Evolutionary conservation across 1,284 basidiomycete genomes (phyloP), one percentile per base, ranked within the genome.

Genomic region (Coriolopsis trogii): DNA sequence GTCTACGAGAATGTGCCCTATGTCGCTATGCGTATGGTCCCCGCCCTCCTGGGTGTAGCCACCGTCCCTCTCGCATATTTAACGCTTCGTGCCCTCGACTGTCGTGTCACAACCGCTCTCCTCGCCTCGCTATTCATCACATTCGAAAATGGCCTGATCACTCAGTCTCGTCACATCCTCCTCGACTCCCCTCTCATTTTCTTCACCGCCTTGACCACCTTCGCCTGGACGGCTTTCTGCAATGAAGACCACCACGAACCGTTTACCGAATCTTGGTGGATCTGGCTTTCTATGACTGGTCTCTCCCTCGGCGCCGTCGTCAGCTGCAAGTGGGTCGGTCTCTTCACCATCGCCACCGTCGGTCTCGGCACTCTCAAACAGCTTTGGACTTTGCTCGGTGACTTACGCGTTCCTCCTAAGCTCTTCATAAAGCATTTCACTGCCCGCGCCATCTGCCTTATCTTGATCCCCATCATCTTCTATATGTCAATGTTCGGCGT

Each of bases 271-370:
- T 71, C 75, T 3, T 99, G 97, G 96, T 99, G 97, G 97, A 76
- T 78, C 0, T 96, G 93, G 86, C 86, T 99, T 20, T 73, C 81
- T n/a, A 78, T 97, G 34, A 91, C 93, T 0, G 97, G 97, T 30
- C 75, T 95, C 16, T 85, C 87, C 0, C 84, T 99, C 16, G 97
- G 97, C 37, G 93, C 94, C 1, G 94, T 97, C 33, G 84, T 91
- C 38, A 91, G 87, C 64, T 95, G 92, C 74, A 99, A 99, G 72
- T 99, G 97, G 97, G 96, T 99, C 46, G 97, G 97, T 6, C 78
- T 99, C 28, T 98, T 99, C 74, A 99, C 95, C n/a, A 94, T 99
- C 61, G 94, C 95, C 6, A 96, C 95, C 4, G 75, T 99, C 49
- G 97, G 96, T 13, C 66, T 91, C 23, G 86, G 86, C 59, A 97